These are phyloP conservation scores for Rhodotorula toruloides DNA, from an alignment of 768 basidiomycete species.

Conservation along the genomic window DNA sequence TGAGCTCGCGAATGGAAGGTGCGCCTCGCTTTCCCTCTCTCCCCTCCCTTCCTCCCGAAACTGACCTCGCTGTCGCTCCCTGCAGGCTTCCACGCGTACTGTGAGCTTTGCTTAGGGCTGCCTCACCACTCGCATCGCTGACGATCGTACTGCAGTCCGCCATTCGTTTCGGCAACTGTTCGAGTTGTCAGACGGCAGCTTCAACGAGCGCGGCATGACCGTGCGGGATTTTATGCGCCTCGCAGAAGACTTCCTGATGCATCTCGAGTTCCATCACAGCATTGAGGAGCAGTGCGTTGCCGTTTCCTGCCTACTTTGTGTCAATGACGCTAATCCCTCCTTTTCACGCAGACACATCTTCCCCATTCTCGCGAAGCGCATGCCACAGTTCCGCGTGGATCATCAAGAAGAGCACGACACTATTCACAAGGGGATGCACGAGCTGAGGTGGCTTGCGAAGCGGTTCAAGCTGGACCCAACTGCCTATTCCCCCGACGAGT, in stretches of 20 bases:
- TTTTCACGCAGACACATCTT: slow-evolving; percentile 42
- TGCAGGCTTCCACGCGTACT: slow-evolving; percentile 34
- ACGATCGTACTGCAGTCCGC: not conserved
- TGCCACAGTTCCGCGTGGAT: slow-evolving; percentile 48
- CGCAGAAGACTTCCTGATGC: slow-evolving; percentile 11
- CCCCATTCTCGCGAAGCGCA: slow-evolving; percentile 45
- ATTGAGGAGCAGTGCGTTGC: slow-evolving; percentile 40
- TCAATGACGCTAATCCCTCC: too few relatives aligned
- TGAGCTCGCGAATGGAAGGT: slow-evolving; percentile 27
- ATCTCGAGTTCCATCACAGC: slow-evolving; percentile 20
- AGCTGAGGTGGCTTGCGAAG: too few relatives aligned
- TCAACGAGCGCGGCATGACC: slow-evolving; percentile 56
- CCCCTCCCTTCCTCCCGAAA: not conserved
- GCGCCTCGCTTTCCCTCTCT: not conserved
- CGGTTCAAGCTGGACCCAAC: too few relatives aligned
- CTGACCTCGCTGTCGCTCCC: too few relatives aligned
- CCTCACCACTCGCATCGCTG: not conserved
- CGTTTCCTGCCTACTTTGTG: not conserved
- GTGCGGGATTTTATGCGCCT: slow-evolving; percentile 19
- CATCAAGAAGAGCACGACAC: slow-evolving; percentile 46
- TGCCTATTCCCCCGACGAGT: slow-evolving; percentile 42
- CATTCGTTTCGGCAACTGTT: slow-evolving; percentile 56
- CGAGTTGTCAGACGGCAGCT: slow-evolving; percentile 72
- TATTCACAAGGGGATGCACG: slow-evolving; percentile 48
- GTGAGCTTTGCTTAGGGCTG: not conserved